Evolutionary conservation across 2,329 filamentous ascomycete genomes (phyloP), one percentile per base, ranked within the genome.

Genomic region (Cordyceps farinosa): DNA sequence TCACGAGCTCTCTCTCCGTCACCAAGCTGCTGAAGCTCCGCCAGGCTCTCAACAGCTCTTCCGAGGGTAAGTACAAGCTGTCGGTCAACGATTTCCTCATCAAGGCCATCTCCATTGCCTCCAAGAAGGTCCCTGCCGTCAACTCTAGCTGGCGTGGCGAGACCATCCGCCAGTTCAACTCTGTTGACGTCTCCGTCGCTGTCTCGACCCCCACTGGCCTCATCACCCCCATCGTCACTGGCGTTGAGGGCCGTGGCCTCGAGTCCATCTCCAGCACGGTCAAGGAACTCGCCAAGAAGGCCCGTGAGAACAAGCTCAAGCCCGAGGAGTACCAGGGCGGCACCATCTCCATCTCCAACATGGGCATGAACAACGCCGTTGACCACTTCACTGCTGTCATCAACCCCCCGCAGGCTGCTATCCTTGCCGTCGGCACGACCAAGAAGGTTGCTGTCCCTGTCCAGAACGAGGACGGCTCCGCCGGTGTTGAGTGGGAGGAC

Each of bases 31-130:
- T 97, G 73, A 98, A 97, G 84, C 92, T 99, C 71, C 92, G 95
- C 73, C 87, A 91, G 80, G 92, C 94, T 64, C 87, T 99, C 69
- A 99, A 99, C 82, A 86, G 87, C 74, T 88, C 90, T 13, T 83
- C 91, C 54, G 89, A 97, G 67, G 95, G 94, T 80, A 88, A 92
- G 79, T 99, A 97, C 87, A 99, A 97, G 87, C 90, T 99, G 65
- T 97, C 93, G n/a, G 92, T 99, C 80, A 99, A 99, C 80, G 95
- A 99, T 80, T 97, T 99, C 85, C 84, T 99, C 67, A 92, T 99
- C 85, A 99, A 99, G 87, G 95, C 94, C 70, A 91, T 94, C 64
- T 91, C 87, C 65, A 82, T 90, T 67, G 95, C 95, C 66, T 92
- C 90, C 76, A 89, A 89, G 81, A 97, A 97, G 86, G 93, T 98